Base-by-base conservation (phyloP, 331 rosid genomes). In the Dryas integrifolia region DNA sequence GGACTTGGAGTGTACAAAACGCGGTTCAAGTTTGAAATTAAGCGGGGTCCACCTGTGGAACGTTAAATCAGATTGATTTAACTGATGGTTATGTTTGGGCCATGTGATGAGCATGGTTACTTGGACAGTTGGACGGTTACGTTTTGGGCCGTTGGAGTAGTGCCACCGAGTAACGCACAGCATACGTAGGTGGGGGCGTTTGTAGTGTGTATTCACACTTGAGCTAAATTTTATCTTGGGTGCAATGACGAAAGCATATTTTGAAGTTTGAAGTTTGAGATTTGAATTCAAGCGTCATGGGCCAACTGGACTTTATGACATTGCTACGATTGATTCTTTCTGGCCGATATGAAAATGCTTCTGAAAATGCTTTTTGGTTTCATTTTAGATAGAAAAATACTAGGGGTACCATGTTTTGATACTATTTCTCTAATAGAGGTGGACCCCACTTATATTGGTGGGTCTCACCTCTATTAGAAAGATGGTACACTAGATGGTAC, bases 241-340 rank as follows among this genome's bases (percentile, higher is more conserved):
- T 5, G 35, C 3, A 9, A 3, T 12, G 7, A 21, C 43, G 2
- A 13, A 1, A 12, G 6, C 26, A 5, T 3, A 44, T 21, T 21
- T 65, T 65, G 72, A 67, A 47, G 0, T 73, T 73, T 30, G 35
- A 30, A 30, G 2, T 30, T 51, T 62, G 70, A 73, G 62, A n/a
- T 51, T 50, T n/a, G n/a, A 62, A 40, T 16, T 72, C 43, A 40
- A 40, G 63, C 53, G 68, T 41, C 69, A 30, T 30, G 35, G 35
- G 35, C 35, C 35, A 30, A 30, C 35, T 30, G 35, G 3, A 30
- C 35, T 30, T 30, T 30, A 30, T 30, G 35, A 30, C 2, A 30
- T 30, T 30, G 35, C 35, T 30, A 30, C 35, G 2, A 30, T 30
- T 30, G 35, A 30, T 30, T 1, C 35, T 30, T 30, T 21, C 24